A percentile compares a stretch with the other conserved stretches of the same genome.
These are phyloP conservation scores for Stemphylium lycopersici DNA, from an alignment of 2,329 filamentous ascomycete genomes.

Conservation along the genomic window DNA sequence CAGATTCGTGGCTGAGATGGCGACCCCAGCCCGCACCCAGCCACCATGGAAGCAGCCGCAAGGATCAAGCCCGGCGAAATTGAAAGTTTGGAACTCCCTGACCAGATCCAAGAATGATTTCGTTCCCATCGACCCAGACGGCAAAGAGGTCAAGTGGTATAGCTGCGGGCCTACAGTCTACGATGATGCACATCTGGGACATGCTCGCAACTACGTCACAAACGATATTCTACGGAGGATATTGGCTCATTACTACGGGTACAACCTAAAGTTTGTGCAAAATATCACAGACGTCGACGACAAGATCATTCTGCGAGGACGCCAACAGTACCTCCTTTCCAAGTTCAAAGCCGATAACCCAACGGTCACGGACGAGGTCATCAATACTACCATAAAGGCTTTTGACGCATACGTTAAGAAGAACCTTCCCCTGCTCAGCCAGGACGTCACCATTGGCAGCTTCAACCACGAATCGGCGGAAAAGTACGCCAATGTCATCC, in stretches of 20 bases:
- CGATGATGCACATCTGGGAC: constrained; percentile 80
- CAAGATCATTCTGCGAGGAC: constrained; percentile 68
- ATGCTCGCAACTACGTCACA: constrained; percentile 88
- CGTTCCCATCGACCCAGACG: constrained; percentile 70
- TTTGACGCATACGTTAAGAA: constrained; percentile 67
- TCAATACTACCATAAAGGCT: constrained; percentile 58
- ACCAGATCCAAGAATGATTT: constrained; percentile 77
- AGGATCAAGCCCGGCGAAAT: constrained; percentile 54
- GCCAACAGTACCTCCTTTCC: constrained; percentile 78
- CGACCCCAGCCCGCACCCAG: constrained; percentile 45
- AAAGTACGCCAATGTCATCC: constrained; percentile 61
- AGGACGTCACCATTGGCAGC: constrained; percentile 53
- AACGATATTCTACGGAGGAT: constrained; percentile 88
- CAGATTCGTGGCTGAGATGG: constrained; percentile 34
- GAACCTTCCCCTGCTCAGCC: constrained; percentile 64
- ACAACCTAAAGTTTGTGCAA: constrained; percentile 85
- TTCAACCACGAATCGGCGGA: constrained; percentile 58
- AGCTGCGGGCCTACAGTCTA: constrained; percentile 88
- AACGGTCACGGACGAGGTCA: constrained; percentile 52
- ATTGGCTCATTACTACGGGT: constrained; percentile 81
- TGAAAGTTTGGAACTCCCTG: constrained; percentile 82
- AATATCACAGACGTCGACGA: constrained; percentile 74
- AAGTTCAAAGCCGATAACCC: constrained; percentile 67
- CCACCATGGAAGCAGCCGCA: constrained; percentile 49
- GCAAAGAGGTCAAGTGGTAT: constrained; percentile 80